Evolutionary conservation across 257 asterid species (phyloP).

Genomic region (Capsicum pubescens): DNA sequence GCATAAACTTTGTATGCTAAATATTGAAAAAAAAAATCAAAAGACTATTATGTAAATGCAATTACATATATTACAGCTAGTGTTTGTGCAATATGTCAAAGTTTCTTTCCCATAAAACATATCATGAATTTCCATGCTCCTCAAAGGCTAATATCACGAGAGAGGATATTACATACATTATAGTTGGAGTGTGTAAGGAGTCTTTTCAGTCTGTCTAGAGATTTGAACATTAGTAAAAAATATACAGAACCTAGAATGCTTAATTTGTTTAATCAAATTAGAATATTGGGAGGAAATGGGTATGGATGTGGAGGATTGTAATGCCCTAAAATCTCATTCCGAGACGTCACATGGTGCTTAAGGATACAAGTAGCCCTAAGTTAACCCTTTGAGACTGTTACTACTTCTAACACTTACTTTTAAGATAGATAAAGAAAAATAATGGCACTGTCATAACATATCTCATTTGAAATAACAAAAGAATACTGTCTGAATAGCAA

Average conservation of each 20-base stretch:
- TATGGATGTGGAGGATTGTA: not conserved
- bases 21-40: too few relatives aligned
- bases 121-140: not conserved
- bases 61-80: too few relatives aligned
- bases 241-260: not conserved
- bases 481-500: too few relatives aligned
- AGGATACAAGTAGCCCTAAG: too few relatives aligned
- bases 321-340: too few relatives aligned
- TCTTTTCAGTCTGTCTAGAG: not conserved
- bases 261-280: not conserved
- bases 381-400: too few relatives aligned
- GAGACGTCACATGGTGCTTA: too few relatives aligned
- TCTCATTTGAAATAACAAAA: too few relatives aligned
- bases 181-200: not conserved
- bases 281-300: constrained; percentile 6
- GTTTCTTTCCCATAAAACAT: not conserved
- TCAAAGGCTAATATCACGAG: not conserved
- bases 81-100: not conserved
- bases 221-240: not conserved
- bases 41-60: not conserved
- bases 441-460: too few relatives aligned
- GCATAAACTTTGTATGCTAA: too few relatives aligned
- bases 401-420: too few relatives aligned
- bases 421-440: too few relatives aligned
- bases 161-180: not conserved